Base-by-base conservation (phyloP, 805 yeast species). In the Wickerhamomyces sydowiorum region DNA sequence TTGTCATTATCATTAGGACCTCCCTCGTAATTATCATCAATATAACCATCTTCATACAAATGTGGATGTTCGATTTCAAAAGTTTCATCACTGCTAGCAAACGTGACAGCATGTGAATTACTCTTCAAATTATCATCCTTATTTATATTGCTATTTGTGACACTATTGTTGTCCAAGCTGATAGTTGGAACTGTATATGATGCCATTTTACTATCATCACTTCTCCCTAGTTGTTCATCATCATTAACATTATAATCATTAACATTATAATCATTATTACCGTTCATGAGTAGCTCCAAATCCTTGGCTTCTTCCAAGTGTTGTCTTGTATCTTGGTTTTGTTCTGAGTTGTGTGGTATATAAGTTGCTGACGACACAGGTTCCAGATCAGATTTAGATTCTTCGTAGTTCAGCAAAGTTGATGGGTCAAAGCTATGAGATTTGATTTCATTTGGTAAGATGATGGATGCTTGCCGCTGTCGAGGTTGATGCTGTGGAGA, bases 331-430 rank as follows among this genome's bases (percentile, higher is more conserved):
- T 46, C 45, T 28, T 32, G 40, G 18, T 52, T 60, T 23, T 39
- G 34, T 12, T 60, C 60, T 15, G 80, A 75, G 3, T 76, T 73
- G 56, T 82, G 86, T 3, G 89, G 89, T 43, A 79, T 72, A 54
- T 81, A 82, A 1, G 86, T 80, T 1, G 87, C 88, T 2, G 84
- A 77, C 0, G 85, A 78, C 0, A 80, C 75, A 0, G 86, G 86
- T 44, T 81, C 82, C 36, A 77, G 50, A 0, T 61, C 25, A 15
- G 47, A 18, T 12, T 19, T 6, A 25, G 33, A 39, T 17, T 15
- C 10, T 18, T 27, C 18, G 17, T 12, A 13, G n/a, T 19, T 17
- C 41, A 39, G 29, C 24, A 19, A 6, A 32, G 3, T 17, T 25
- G 12, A 13, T 9, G 28, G 14, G 12, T 38, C 40, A 20, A 36